Base-by-base conservation (phyloP, 371 early-diverging fungal genomes). In the Circinella umbellata region DNA sequence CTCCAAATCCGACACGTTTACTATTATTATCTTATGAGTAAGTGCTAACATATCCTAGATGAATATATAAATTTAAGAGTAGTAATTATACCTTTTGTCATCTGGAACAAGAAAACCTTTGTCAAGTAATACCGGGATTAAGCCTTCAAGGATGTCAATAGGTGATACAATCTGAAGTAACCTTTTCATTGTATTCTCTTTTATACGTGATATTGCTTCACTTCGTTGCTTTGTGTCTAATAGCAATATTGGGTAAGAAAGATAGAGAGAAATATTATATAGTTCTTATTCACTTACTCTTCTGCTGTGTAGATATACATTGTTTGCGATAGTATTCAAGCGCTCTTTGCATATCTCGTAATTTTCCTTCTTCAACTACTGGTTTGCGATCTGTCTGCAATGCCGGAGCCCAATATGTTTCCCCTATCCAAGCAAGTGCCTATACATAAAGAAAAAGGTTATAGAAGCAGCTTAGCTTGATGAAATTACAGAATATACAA, bases 371-470 rank as follows among this genome's bases (percentile, higher is more conserved):
- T 71, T 55, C 15, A 59, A 60, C 15, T 42, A 49, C 37, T 47
- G 53, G 53, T 27, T 55, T 27, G 17, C 46, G 38, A 18, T 76
- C 66, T 20, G 67, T 70, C 46, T 72, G 77, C 9, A 84, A 51
- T 53, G 69, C 74, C 27, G 67, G 61, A 6, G 66, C 68, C 88
- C 88, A 87, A 53, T 81, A 87, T 60, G 70, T 67, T 15, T 84
- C 84, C 37, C 82, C 68, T 8, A 87, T 67, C 88, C 88, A 87
- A 51, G 73, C 73, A 4, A 87, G 73, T 9, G 88, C 88, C 76
- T 80, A 61, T 15, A 42, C 47, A 60, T 61, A 69, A 11, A 51
- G 36, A 49, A 8, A 38, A 1, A 17, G 1, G 9, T 37, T 13
- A 36, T 5, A 17, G 36, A 11, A 42, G 42, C 42, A 42, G 11